phyloP scores from a whole-genome alignment of 139 green algal species.

The Tetradesmus lagerheimii region DNA sequence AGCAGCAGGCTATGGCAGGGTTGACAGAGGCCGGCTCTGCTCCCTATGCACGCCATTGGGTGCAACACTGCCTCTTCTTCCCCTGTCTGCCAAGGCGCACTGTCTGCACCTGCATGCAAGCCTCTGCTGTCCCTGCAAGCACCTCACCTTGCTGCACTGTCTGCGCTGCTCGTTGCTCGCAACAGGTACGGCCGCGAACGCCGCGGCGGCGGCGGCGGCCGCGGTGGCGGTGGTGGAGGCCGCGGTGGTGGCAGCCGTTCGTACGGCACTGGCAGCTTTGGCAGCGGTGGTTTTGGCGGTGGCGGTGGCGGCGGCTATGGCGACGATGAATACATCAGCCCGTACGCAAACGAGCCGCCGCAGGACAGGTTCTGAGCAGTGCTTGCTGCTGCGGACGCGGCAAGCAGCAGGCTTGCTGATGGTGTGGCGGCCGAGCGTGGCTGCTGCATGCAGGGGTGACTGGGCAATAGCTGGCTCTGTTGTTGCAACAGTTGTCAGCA shows the following conservation, averaged over 20 bases:
- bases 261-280: constrained; percentile 2
- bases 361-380: constrained; percentile 42
- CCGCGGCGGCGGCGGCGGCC: not conserved
- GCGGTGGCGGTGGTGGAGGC: constrained; percentile 22
- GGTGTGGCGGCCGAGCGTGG: too few species aligned
- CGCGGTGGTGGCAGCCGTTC: constrained; percentile 8
- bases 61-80: too few species aligned
- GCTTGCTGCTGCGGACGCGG: not conserved
- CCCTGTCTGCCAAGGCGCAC: too few species aligned
- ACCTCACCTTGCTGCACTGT: not conserved
- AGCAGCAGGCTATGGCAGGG: too few species aligned
- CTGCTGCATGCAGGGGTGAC: not conserved
- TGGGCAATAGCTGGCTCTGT: not conserved
- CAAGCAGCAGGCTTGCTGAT: not conserved
- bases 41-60: too few species aligned
- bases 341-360: not conserved
- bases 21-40: too few species aligned
- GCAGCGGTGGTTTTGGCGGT: constrained; percentile 30
- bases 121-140: too few species aligned
- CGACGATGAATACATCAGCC: constrained; percentile 23
- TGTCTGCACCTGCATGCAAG: too few species aligned
- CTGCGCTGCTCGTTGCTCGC: not conserved
- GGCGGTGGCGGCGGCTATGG: not conserved
- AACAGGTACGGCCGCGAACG: constrained; percentile 36
- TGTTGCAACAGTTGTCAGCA: not conserved